Evolutionary conservation across 148 eudicot genomes (phyloP).

Genomic region (Camellia japonica): DNA sequence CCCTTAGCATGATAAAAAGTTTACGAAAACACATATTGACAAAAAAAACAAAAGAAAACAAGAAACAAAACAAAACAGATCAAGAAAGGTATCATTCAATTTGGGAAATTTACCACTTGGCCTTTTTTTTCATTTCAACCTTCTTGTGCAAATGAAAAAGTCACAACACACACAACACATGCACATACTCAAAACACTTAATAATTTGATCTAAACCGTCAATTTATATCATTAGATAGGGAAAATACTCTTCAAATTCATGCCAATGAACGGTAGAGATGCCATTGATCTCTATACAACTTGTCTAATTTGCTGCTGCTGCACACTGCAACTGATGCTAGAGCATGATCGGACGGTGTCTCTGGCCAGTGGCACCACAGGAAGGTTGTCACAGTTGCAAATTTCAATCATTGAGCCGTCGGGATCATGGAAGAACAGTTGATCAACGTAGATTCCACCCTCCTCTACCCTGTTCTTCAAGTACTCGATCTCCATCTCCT

Average conservation of each 20-base stretch:
- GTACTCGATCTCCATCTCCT: slow-evolving; percentile 36
- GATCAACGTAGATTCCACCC: slow-evolving; percentile 43
- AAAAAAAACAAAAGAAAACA: too few species aligned
- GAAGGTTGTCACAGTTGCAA: slow-evolving; percentile 46
- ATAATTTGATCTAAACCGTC: neutral
- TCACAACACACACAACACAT: too few species aligned
- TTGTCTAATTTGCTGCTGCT: neutral
- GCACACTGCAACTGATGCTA: slow-evolving; percentile 8
- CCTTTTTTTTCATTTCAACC: too few species aligned
- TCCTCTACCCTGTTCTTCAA: slow-evolving; percentile 35
- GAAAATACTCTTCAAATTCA: neutral
- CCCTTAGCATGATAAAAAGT: too few species aligned
- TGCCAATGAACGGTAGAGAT: neutral
- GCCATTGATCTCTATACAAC: neutral
- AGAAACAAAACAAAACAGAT: too few species aligned
- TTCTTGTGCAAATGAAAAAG: too few species aligned
- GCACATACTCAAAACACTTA: neutral
- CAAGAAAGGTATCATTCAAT: too few species aligned
- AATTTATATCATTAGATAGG: neutral
- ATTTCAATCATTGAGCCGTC: slow-evolving; percentile 54
- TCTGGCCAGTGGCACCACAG: slow-evolving; percentile 31
- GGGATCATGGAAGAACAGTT: slow-evolving; percentile 56
- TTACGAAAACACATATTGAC: too few species aligned
- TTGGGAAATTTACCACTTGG: too few species aligned
- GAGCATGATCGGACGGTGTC: slow-evolving; percentile 16